Base-by-base conservation (phyloP, 73 alveolate species). In the Durusdinium trenchii region DNA sequence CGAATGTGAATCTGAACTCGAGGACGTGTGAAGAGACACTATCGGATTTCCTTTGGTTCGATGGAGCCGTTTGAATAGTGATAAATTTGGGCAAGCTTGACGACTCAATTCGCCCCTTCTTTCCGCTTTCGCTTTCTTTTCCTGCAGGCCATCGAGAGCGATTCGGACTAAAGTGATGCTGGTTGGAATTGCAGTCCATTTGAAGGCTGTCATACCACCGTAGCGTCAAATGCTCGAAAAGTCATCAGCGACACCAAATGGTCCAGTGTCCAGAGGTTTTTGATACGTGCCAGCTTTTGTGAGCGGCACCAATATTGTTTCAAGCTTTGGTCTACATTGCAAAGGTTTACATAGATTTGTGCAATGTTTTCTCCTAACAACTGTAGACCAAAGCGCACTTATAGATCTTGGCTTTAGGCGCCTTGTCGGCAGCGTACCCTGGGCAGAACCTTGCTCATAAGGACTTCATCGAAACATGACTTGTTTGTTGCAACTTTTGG, bases 131-230 rank as follows among this genome's bases (percentile, higher is more conserved):
- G n/a, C n/a, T n/a, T n/a, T n/a, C n/a, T n/a, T n/a, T n/a, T n/a
- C n/a, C 73, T 32, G 45, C 16, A 84, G 94, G 94, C 94, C n/a
- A 30, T 84, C 52, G 94, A 84, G 42, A 84, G 94, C 94, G 94
- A 84, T 51, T 84, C 94, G 48, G 94, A 84, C 94, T 84, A 84
- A 38, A 9, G 45, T 38, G 40, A 30, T 36, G 50, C 3, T 26
- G 18, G 86, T 43, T 42, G 40, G 43, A 81, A 48, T 67, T 81
- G 67, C 46, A n/a, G n/a, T n/a, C n/a, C n/a, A n/a, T n/a, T n/a
- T n/a, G n/a, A n/a, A n/a, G n/a, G n/a, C n/a, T n/a, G n/a, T n/a
- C n/a, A n/a, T n/a, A n/a, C n/a, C n/a, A n/a, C n/a, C n/a, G n/a
- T n/a, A n/a, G n/a, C n/a, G n/a, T n/a, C n/a, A n/a, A n/a, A n/a